Percentiles rank a stretch among this genome's conserved stretches.
These are phyloP conservation scores for Crepidotus variabilis DNA, from an alignment of 768 basidiomycete species.

Conservation along the genomic window DNA sequence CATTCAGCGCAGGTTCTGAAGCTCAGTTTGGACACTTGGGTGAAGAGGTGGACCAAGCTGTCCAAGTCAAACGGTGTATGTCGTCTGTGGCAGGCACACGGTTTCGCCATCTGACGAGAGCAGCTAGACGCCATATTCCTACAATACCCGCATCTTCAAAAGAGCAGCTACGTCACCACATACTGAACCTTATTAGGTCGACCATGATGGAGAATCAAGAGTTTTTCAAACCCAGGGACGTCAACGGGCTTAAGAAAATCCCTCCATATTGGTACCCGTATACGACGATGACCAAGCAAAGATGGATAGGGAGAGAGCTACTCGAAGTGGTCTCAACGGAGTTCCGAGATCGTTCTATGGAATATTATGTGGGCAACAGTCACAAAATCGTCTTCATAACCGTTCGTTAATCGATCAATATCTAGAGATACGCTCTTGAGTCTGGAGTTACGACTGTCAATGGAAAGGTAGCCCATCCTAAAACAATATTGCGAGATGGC, in stretches of 20 bases:
- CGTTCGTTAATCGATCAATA: conserved; percentile 1
- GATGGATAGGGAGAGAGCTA: conserved; percentile 86
- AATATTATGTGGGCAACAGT: conserved; percentile 80
- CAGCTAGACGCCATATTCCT: conserved; percentile 33
- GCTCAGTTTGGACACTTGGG: background rate
- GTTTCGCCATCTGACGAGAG: conserved; percentile 25
- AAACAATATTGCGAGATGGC: conserved; percentile 77
- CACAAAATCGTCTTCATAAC: background rate
- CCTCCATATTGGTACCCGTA: conserved; percentile 92
- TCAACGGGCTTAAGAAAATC: conserved; percentile 66
- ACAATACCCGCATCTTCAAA: conserved; percentile 46
- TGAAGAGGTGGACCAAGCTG: background rate
- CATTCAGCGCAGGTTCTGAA: no score
- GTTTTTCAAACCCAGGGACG: conserved; percentile 21
- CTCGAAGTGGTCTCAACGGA: conserved; percentile 92
- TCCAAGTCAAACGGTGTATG: conserved; percentile 1
- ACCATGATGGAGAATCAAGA: conserved; percentile 40
- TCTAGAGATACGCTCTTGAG: conserved; percentile 61
- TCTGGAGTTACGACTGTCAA: conserved; percentile 96
- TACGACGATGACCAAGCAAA: conserved; percentile 87
- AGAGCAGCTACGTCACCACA: conserved; percentile 55
- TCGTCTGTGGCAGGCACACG: conserved; percentile 9
- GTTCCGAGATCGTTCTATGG: conserved; percentile 89
- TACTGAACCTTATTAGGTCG: conserved; percentile 47
- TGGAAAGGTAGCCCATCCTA: conserved; percentile 77